Percentiles rank a stretch among this genome's conserved stretches.
Evolutionary conservation across 1,284 basidiomycete genomes (phyloP).

Genomic region (Pseudozyma sp.): DNA sequence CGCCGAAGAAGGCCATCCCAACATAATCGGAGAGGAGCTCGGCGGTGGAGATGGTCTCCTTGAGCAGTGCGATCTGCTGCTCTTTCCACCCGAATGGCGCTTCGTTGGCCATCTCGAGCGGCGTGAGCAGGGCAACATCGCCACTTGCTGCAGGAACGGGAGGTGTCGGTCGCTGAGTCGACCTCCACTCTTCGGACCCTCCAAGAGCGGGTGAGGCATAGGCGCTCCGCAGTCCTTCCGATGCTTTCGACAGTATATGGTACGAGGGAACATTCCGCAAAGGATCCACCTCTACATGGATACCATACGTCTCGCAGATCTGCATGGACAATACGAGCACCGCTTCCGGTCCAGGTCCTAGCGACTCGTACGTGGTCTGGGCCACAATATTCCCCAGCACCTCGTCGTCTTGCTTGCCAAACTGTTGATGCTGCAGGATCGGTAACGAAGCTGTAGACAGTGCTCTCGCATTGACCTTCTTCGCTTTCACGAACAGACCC

Average conservation of each 20-base stretch:
- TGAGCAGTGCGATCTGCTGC: conserved; percentile 87
- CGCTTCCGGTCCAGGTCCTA: conserved; percentile 49
- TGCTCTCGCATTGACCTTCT: conserved; percentile 17
- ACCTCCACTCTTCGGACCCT: conserved; percentile 28
- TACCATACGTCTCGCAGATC: conserved; percentile 65
- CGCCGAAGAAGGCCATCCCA: conserved; percentile 46
- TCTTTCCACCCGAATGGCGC: conserved; percentile 86
- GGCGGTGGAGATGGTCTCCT: conserved; percentile 88
- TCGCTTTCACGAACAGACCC: conserved; percentile 46
- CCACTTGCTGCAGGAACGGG: background rate
- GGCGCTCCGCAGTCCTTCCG: conserved; percentile 44
- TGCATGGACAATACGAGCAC: conserved; percentile 63
- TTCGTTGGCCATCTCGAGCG: conserved; percentile 46
- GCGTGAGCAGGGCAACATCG: conserved; percentile 21
- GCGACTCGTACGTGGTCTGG: conserved; percentile 35
- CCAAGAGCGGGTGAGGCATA: conserved; percentile 39
- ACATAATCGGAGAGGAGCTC: conserved; percentile 86
- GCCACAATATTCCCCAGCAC: conserved; percentile 50
- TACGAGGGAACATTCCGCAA: conserved; percentile 47
- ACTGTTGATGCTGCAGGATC: conserved; percentile 32
- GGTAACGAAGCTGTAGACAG: conserved; percentile 29
- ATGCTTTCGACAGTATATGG: conserved; percentile 58
- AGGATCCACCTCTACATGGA: conserved; percentile 60
- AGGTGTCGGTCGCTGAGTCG: conserved; percentile 2
- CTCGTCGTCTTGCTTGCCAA: conserved; percentile 19